These are phyloP conservation scores for Thyridium curvatum DNA, from an alignment of 2,329 filamentous ascomycete species.

Conservation along the genomic window DNA sequence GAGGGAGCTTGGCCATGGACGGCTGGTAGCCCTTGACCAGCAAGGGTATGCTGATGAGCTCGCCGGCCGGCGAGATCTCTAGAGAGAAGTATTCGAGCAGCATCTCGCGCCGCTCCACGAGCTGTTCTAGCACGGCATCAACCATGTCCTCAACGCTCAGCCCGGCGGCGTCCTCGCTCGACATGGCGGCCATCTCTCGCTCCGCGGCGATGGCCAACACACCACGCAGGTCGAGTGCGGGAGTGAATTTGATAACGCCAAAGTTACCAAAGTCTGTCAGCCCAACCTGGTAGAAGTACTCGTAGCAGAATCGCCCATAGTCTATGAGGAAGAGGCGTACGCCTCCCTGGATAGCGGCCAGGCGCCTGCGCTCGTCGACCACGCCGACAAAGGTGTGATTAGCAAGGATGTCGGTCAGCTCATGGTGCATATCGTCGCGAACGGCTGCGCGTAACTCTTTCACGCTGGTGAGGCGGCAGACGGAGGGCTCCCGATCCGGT, in stretches of 20 bases:
- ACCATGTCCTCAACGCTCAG: constrained; percentile 63
- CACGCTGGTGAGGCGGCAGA: constrained; percentile 74
- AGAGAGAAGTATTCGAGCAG: constrained; percentile 88
- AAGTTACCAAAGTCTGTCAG: constrained; percentile 96
- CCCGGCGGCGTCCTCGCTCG: constrained; percentile 37
- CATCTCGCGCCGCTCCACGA: constrained; percentile 78
- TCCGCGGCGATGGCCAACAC: constrained; percentile 69
- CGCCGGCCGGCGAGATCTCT: constrained; percentile 70
- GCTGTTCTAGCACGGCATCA: constrained; percentile 56
- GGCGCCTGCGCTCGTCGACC: constrained; percentile 77
- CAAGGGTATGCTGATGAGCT: constrained; percentile 74
- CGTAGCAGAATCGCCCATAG: constrained; percentile 78
- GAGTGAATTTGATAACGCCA: constrained; percentile 72
- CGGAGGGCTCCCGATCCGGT: constrained; percentile 60
- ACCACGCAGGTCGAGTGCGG: constrained; percentile 64
- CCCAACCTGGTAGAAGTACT: constrained; percentile 94
- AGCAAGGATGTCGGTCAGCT: constrained; percentile 80
- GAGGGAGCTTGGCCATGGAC: constrained; percentile 76
- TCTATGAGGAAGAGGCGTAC: constrained; percentile 90
- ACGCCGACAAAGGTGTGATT: constrained; percentile 90
- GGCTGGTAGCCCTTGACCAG: constrained; percentile 87
- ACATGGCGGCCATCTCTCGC: constrained; percentile 41
- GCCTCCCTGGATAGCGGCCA: constrained; percentile 89
- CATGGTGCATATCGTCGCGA: constrained; percentile 74
- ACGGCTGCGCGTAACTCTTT: constrained; percentile 79